phyloP scores from a whole-genome alignment of 345 rosid genomes.

The Acer yangbiense region DNA sequence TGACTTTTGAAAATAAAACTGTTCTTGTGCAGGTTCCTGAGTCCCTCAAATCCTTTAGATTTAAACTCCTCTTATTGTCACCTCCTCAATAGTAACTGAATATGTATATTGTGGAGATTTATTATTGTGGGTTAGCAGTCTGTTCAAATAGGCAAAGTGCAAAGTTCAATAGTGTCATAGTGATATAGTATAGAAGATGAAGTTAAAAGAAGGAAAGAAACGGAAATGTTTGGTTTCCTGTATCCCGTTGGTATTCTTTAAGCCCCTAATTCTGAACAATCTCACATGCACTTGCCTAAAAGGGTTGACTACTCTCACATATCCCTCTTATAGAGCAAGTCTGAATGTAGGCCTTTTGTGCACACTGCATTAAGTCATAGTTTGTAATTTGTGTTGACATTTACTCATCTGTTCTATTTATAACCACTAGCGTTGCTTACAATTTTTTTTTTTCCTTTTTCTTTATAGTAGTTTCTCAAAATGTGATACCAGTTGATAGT shows the following conservation, averaged over 20 bases:
- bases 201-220: not conserved
- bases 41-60: not conserved
- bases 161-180: not conserved
- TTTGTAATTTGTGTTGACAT: not conserved
- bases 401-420: not conserved
- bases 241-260: not conserved
- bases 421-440: not conserved
- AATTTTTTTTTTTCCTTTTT: not conserved
- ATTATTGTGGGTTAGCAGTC: not conserved
- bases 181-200: slow-evolving; percentile 1
- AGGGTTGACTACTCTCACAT: not conserved
- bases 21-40: not conserved
- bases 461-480: not conserved
- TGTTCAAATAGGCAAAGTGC: not conserved
- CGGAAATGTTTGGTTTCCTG: not conserved
- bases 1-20: not conserved
- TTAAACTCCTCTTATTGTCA: not conserved
- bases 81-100: not conserved
- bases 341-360: not conserved
- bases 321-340: not conserved
- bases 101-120: not conserved
- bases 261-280: not conserved
- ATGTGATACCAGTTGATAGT: not conserved
- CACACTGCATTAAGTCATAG: not conserved
- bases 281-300: not conserved